These are phyloP conservation scores for Chaetoscypha palmicola DNA, from an alignment of 2,329 filamentous ascomycete genomes.

Conservation along the genomic window DNA sequence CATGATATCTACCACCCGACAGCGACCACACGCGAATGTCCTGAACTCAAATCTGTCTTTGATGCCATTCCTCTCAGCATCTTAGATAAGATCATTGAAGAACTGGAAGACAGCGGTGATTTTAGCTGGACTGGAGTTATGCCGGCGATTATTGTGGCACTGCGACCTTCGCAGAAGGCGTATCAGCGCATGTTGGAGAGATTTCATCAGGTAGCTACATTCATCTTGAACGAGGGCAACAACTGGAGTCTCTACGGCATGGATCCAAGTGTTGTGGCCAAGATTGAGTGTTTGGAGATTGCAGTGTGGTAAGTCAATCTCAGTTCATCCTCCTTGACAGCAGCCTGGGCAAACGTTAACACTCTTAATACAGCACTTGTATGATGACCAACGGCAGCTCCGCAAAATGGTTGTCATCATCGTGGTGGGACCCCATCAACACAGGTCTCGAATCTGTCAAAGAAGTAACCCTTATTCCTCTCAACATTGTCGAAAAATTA, in stretches of 20 bases:
- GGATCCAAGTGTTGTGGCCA: neutral
- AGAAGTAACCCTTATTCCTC: no score
- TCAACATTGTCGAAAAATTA: no score
- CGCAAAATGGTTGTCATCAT: no score
- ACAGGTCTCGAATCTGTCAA: no score
- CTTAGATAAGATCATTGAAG: neutral
- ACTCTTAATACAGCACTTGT: no score
- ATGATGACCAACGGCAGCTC: no score
- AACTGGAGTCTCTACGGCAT: neutral
- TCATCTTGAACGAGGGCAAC: neutral
- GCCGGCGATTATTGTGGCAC: neutral
- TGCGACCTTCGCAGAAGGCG: neutral
- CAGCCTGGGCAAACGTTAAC: no score
- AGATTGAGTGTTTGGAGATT: neutral
- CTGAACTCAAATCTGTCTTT: no score
- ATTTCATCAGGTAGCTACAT: neutral
- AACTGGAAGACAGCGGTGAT: neutral
- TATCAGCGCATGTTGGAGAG: neutral
- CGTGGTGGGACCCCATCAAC: no score
- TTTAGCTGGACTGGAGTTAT: neutral
- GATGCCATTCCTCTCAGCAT: no score
- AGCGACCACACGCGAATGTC: no score
- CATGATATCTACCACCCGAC: no score
- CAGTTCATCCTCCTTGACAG: neutral
- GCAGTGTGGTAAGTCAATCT: neutral